phyloP scores from a whole-genome alignment of 2,329 filamentous ascomycete species.

The Elsinoe necatrix region DNA sequence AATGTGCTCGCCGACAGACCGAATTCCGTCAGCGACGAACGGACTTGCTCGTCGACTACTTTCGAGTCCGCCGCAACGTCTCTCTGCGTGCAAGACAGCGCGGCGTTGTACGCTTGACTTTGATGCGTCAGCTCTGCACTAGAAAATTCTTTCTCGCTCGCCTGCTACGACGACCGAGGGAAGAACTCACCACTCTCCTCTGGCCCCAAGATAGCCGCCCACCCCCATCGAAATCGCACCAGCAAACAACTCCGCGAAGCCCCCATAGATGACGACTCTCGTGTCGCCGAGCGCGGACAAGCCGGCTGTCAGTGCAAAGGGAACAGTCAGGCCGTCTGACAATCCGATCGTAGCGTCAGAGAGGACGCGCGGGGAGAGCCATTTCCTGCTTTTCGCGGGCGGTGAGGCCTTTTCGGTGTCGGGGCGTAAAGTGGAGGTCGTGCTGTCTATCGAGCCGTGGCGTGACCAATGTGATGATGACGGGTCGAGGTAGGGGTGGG shows the following conservation, averaged over 20 bases:
- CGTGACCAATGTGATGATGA: neutral
- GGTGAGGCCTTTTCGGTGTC: constrained; percentile 1
- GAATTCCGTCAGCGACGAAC: constrained; percentile 35
- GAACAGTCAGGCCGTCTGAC: constrained; percentile 37
- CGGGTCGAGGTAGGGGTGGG: neutral
- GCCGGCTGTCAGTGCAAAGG: constrained; percentile 37
- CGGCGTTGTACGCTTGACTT: constrained; percentile 36
- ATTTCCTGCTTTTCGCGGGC: neutral
- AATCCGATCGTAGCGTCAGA: constrained; percentile 38
- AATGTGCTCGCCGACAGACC: constrained; percentile 31
- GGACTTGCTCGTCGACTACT: constrained; percentile 34
- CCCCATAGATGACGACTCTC: constrained; percentile 34
- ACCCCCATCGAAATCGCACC: constrained; percentile 37
- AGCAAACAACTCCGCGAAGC: constrained; percentile 35
- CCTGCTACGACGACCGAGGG: neutral
- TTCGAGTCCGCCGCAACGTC: neutral
- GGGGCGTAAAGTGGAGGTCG: neutral
- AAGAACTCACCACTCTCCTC: constrained; percentile 38
- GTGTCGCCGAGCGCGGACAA: constrained; percentile 34
- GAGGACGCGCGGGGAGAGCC: constrained; percentile 34
- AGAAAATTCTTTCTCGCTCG: neutral
- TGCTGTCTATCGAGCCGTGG: neutral
- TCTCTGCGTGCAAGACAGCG: constrained; percentile 34
- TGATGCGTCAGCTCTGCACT: neutral
- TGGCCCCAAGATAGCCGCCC: constrained; percentile 39